Conservation (phyloP, 495 filamentous ascomycete genomes). For the Penicillium goetzii region DNA sequence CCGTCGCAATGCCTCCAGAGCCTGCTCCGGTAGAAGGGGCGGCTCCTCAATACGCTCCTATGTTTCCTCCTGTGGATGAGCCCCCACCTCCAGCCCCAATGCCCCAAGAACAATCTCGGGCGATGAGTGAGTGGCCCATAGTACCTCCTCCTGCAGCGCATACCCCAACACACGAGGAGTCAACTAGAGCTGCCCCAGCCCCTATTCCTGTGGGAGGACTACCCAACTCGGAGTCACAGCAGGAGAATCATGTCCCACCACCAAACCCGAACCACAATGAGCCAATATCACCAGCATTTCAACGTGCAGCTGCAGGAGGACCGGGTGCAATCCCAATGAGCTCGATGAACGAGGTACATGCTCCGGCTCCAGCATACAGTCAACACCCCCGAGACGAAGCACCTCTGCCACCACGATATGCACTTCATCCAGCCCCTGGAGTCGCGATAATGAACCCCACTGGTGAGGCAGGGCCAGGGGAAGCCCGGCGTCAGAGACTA, state of each 20-base stretch:
- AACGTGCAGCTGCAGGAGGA: constrained; percentile 45
- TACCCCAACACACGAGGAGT: not conserved
- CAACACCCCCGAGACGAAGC: constrained; percentile 25
- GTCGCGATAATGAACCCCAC: constrained; percentile 33
- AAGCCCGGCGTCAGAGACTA: constrained; percentile 57
- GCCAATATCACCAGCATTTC: constrained; percentile 47
- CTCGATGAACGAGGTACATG: constrained; percentile 50
- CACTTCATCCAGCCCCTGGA: constrained; percentile 26
- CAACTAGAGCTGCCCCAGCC: not conserved
- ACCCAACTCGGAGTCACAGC: not conserved
- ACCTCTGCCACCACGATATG: constrained; percentile 35
- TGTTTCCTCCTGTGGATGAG: not conserved
- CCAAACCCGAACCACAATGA: not conserved
- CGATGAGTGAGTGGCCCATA: not conserved
- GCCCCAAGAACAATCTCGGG: constrained; percentile 8
- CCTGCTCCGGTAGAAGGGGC: not conserved
- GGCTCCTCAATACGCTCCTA: not conserved
- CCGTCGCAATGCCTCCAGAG: not conserved
- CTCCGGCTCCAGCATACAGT: constrained; percentile 42
- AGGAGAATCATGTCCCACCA: not conserved
- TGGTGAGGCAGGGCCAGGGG: constrained; percentile 46
- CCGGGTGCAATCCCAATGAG: constrained; percentile 51
- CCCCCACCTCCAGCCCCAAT: not conserved
- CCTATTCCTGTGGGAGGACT: not conserved
- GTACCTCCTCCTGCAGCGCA: not conserved